Evolutionary conservation across 208 protist species (phyloP).

Genomic region (Acanthamoeba healyi): DNA sequence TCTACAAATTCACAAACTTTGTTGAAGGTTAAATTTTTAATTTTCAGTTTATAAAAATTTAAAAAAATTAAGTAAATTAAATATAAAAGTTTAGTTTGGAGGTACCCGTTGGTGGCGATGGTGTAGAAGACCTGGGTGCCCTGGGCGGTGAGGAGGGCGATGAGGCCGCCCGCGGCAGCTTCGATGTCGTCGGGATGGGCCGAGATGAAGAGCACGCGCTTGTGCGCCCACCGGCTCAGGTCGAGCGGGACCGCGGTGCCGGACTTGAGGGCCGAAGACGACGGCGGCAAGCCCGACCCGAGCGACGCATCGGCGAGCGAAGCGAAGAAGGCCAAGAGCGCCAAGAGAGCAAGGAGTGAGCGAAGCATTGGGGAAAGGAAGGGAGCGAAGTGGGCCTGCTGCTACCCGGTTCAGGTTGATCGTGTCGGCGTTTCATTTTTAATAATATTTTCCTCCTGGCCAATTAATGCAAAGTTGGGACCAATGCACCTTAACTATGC

Average conservation of each 20-base stretch:
- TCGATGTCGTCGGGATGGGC: slow-evolving; percentile 64
- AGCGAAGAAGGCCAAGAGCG: neutral
- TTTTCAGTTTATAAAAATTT: neutral
- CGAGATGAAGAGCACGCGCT: slow-evolving; percentile 35
- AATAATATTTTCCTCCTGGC: too few species aligned
- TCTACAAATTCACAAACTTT: too few species aligned
- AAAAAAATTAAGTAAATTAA: neutral
- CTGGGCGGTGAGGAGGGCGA: slow-evolving; percentile 49
- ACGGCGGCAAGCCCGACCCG: neutral
- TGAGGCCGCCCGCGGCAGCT: slow-evolving; percentile 14
- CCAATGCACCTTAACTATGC: too few species aligned
- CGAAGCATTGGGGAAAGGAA: neutral
- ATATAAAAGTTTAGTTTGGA: neutral
- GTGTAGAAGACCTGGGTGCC: slow-evolving; percentile 49
- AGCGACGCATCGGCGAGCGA: neutral
- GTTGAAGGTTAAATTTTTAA: too few species aligned
- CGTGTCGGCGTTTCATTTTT: too few species aligned
- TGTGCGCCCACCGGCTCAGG: neutral
- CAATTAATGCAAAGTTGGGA: too few species aligned
- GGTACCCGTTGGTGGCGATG: slow-evolving; percentile 64
- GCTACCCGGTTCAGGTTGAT: too few species aligned
- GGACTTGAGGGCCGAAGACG: neutral
- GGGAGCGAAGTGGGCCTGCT: too few species aligned
- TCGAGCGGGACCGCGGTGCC: slow-evolving; percentile 20
- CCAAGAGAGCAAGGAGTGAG: neutral